A percentile compares a stretch with the other conserved stretches of the same genome.
phyloP scores from a whole-genome alignment of 192 early-diverging fungal species.

The Linnemannia zychae region DNA sequence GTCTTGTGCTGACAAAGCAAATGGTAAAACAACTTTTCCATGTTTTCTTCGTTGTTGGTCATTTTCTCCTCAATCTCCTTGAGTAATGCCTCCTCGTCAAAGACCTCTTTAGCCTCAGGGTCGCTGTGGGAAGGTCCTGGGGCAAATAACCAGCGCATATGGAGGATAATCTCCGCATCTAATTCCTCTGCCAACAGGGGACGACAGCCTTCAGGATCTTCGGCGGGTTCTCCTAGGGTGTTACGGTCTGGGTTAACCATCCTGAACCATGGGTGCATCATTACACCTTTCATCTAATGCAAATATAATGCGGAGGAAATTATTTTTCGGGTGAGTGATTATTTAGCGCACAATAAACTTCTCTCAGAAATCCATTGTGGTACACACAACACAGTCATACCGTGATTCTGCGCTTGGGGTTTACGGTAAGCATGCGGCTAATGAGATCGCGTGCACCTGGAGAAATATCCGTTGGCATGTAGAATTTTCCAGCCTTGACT shows the following conservation, averaged over 20 bases:
- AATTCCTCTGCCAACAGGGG: conserved; percentile 32
- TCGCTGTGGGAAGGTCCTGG: conserved; percentile 51
- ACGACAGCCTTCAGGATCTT: conserved; percentile 42
- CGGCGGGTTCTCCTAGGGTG: conserved; percentile 45
- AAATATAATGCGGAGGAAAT: too few relatives aligned
- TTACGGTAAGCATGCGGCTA: conserved; percentile 62
- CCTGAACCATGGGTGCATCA: conserved; percentile 67
- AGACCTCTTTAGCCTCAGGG: conserved; percentile 44
- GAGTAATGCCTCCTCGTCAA: conserved; percentile 47
- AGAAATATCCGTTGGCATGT: conserved; percentile 67
- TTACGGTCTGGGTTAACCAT: conserved; percentile 59
- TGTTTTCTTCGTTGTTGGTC: conserved; percentile 46
- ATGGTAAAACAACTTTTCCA: conserved; percentile 54
- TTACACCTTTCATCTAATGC: conserved; percentile 65
- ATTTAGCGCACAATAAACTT: not conserved
- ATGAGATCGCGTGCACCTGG: conserved; percentile 62
- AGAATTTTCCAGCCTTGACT: conserved; percentile 65
- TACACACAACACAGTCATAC: conserved; percentile 45
- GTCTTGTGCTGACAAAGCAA: conserved; percentile 55
- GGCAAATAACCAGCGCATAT: conserved; percentile 55
- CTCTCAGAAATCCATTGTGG: not conserved
- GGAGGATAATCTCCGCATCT: conserved; percentile 50
- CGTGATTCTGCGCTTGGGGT: conserved; percentile 59
- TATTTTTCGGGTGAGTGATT: not conserved
- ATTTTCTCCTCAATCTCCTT: conserved; percentile 51